Evolutionary conservation across 768 basidiomycete species (phyloP), one percentile per base, ranked within the genome.

Genomic region (Russula foetens): DNA sequence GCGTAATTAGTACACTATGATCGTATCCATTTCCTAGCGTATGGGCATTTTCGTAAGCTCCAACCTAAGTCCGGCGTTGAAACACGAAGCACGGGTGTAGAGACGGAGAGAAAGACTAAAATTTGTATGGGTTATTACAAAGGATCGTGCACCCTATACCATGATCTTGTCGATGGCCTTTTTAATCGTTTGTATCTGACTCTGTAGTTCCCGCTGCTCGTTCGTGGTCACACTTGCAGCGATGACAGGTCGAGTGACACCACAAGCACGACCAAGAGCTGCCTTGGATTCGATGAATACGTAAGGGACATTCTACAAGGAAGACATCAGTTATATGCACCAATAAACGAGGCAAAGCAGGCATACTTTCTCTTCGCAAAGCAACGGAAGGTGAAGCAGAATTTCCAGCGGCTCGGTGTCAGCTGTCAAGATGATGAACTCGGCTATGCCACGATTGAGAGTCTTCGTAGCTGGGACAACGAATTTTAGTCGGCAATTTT

Each of bases 361-460:
- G 45, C 75, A 8, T 55, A 88, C 92, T 84, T 99, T 99, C 78
- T 99, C 97, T 74, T 99, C 97, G 71, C 97, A 99, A 28, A 99
- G 81, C 62, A 99, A 80, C 39, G 97, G 97, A 31, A 99, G 85
- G 75, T 99, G 97, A 64, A 99, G 83, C 56, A 99, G 77, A 74
- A 99, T 99, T 73, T 98, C 97, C 68, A 99, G 81, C 49, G 97
- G 97, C 74, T 98, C 95, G 31, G 96, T 98, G 70, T 99, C 94
- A 56, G 87, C 87, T 56, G 97, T 97, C 74, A 99, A 79, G 69
- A 99, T 84, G 75, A 98, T 93, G 75, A 99, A 91, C 76, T 99
- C 97, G 62, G 95, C 89, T 67, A 96, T 91, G 78, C 96, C 96
- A 69, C 96, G 91, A 74, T 98, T 98, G 64, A 98, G 83, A 21